Percentiles rank a stretch among this genome's conserved stretches.
phyloP scores from a whole-genome alignment of 2,329 filamentous ascomycete species.

The Colletotrichum abscissum region DNA sequence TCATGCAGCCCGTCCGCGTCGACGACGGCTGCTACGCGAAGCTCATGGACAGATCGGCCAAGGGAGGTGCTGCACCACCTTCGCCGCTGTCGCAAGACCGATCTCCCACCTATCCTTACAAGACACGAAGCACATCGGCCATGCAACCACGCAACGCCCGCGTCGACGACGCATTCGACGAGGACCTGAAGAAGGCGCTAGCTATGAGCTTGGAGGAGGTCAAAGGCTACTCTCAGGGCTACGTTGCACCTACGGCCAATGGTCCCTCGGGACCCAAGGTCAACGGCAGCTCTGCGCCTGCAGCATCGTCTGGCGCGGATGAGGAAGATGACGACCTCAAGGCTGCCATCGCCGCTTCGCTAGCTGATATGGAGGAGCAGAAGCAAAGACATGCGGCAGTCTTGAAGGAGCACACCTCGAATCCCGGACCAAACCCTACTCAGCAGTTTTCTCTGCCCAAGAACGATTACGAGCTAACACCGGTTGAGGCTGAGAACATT shows the following conservation, averaged over 20 bases:
- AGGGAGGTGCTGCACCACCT: constrained; percentile 44
- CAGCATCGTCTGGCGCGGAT: constrained; percentile 65
- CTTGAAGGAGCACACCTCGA: constrained; percentile 81
- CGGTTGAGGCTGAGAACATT: constrained; percentile 96
- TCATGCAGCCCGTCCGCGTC: constrained; percentile 89
- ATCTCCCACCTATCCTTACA: constrained; percentile 64
- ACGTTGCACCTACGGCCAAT: constrained; percentile 69
- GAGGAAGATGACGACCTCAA: constrained; percentile 95
- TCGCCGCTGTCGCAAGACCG: constrained; percentile 47
- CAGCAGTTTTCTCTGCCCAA: constrained; percentile 75
- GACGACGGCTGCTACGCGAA: constrained; percentile 96
- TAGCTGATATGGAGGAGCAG: constrained; percentile 98
- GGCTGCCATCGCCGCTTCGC: constrained; percentile 92
- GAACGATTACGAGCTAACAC: constrained; percentile 93
- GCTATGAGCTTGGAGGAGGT: constrained; percentile 98
- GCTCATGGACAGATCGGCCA: constrained; percentile 79
- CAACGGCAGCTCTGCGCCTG: constrained; percentile 46
- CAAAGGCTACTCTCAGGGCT: constrained; percentile 78
- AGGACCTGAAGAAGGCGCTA: constrained; percentile 91
- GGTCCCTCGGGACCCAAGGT: constrained; percentile 39
- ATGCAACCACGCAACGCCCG: constrained; percentile 94
- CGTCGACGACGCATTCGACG: constrained; percentile 91
- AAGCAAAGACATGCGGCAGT: constrained; percentile 89
- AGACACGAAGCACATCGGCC: constrained; percentile 71
- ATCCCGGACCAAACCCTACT: constrained; percentile 57